Conservation (phyloP, 2,329 filamentous ascomycete species). For the Alternaria triticina region DNA sequence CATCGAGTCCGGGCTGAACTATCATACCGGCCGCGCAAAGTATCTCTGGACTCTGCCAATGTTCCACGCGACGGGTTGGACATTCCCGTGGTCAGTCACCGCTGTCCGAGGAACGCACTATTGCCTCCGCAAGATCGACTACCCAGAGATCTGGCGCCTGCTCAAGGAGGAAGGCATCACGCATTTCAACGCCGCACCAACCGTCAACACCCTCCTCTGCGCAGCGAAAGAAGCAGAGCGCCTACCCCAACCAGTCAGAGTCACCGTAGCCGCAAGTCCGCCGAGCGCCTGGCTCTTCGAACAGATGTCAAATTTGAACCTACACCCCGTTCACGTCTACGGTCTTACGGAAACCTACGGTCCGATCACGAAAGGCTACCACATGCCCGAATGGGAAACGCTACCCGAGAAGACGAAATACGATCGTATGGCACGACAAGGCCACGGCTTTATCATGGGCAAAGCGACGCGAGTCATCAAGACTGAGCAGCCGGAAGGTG, state of each 20-base stretch:
- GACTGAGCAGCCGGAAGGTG: constrained; percentile 71
- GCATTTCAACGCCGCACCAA: constrained; percentile 95
- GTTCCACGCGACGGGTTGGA: constrained; percentile 78
- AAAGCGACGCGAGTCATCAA: constrained; percentile 84
- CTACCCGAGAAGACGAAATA: constrained; percentile 80
- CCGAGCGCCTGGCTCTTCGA: constrained; percentile 91
- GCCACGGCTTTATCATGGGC: constrained; percentile 86
- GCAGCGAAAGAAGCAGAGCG: constrained; percentile 75
- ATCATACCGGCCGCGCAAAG: constrained; percentile 70
- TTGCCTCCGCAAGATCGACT: constrained; percentile 93
- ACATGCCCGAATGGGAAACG: constrained; percentile 81
- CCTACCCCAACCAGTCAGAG: constrained; percentile 74
- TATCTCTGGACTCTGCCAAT: constrained; percentile 94
- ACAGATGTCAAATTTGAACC: constrained; percentile 86
- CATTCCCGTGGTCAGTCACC: constrained; percentile 91
- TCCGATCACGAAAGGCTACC: constrained; percentile 92
- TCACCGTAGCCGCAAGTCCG: constrained; percentile 91
- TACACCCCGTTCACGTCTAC: constrained; percentile 92
- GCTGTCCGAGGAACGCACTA: constrained; percentile 94
- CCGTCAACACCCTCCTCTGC: constrained; percentile 93
- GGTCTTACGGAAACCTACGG: constrained; percentile 90
- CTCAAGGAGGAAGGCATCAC: constrained; percentile 87
- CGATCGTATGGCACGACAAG: constrained; percentile 88
- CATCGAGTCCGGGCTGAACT: constrained; percentile 85
- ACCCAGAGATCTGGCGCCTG: constrained; percentile 87